A percentile compares a stretch with the other conserved stretches of the same genome.
Evolutionary conservation across 2,329 filamentous ascomycete genomes (phyloP).

Genomic region (Sporothrix curviconia): DNA sequence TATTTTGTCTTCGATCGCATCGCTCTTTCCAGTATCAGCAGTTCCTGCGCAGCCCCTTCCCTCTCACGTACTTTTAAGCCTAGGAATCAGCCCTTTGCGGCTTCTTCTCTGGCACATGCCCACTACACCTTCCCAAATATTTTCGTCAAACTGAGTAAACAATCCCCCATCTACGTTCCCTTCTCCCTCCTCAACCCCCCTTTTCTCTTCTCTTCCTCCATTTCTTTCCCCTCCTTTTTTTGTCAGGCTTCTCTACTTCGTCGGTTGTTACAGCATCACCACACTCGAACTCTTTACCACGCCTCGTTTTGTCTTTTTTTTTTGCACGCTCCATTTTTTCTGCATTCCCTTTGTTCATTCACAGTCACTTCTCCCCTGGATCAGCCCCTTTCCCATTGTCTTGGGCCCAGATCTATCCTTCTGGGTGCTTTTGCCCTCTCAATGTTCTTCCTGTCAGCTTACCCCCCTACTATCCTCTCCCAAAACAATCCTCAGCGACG

Average conservation of each 20-base stretch:
- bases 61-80: background rate
- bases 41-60: background rate
- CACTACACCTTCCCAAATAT: background rate
- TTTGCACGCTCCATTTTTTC: constrained; percentile 1
- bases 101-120: background rate
- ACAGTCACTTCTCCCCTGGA: constrained; percentile 1
- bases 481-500: background rate
- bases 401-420: background rate
- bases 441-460: background rate
- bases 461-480: background rate
- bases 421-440: background rate
- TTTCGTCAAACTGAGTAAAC: too few species aligned
- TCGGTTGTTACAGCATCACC: constrained; percentile 20
- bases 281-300: constrained; percentile 3
- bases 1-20: too few species aligned
- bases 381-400: background rate
- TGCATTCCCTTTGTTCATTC: constrained; percentile 15
- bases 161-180: too few species aligned
- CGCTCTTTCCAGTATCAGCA: background rate
- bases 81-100: background rate
- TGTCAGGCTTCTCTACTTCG: constrained; percentile 16
- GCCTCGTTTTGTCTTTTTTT: background rate
- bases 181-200: background rate
- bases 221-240: background rate
- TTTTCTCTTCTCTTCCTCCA: background rate